phyloP scores from a whole-genome alignment of 148 eudicot species.

The Cornus kousa region DNA sequence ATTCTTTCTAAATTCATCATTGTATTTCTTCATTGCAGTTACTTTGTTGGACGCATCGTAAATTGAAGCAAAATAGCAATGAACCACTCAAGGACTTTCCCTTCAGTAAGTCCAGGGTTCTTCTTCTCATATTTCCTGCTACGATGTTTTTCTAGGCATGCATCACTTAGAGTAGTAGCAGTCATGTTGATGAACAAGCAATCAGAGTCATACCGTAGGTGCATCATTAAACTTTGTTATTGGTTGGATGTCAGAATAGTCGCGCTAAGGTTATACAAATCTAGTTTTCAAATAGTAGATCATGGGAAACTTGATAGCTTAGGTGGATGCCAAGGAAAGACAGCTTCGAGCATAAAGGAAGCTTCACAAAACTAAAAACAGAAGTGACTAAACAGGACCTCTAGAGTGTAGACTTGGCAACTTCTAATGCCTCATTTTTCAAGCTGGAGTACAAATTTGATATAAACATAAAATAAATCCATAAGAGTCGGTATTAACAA shows the following conservation, averaged over 20 bases:
- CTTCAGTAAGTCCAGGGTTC: constrained; percentile 39
- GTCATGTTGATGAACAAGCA: not conserved
- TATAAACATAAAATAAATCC: not conserved
- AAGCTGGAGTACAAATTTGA: not conserved
- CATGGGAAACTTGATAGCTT: not conserved
- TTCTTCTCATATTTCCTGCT: not conserved
- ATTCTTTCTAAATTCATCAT: not conserved
- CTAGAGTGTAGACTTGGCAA: not conserved
- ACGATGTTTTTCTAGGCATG: not conserved
- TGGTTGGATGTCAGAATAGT: not conserved
- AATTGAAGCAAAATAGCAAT: constrained; percentile 57
- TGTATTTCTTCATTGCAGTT: constrained; percentile 53
- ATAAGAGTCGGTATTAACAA: not conserved
- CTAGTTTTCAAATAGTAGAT: not conserved
- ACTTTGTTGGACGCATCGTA: constrained; percentile 92
- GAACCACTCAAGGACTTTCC: constrained; percentile 64
- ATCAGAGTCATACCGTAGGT: not conserved
- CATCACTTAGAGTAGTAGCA: not conserved
- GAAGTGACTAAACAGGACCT: not conserved
- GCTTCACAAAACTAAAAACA: too few species aligned
- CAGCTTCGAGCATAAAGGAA: too few species aligned
- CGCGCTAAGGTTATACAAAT: not conserved
- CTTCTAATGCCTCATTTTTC: not conserved
- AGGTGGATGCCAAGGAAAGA: not conserved
- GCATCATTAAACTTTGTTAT: not conserved